A percentile compares a stretch with the other conserved stretches of the same genome.
These are phyloP conservation scores for Mucor ambiguus DNA, from an alignment of 371 early-diverging fungal genomes.

Conservation along the genomic window DNA sequence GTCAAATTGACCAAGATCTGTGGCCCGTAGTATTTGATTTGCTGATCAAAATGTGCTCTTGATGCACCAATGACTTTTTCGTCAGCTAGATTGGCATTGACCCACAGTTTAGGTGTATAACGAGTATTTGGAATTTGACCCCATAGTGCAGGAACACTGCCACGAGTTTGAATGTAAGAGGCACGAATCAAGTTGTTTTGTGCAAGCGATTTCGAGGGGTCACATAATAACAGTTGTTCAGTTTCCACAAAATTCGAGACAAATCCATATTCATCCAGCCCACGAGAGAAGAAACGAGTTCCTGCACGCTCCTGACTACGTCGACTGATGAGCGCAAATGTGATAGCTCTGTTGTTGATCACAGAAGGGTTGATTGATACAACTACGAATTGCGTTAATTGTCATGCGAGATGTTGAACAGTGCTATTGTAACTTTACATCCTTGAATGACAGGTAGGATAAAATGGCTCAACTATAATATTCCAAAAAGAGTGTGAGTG, in stretches of 20 bases:
- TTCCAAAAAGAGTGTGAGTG: not conserved
- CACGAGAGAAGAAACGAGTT: constrained; percentile 94
- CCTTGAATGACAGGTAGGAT: constrained; percentile 92
- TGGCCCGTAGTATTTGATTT: constrained; percentile 71
- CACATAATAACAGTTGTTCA: constrained; percentile 83
- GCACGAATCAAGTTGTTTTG: constrained; percentile 38
- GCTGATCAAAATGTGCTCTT: constrained; percentile 71
- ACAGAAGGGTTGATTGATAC: constrained; percentile 49
- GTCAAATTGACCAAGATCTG: constrained; percentile 88
- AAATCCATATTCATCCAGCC: constrained; percentile 89
- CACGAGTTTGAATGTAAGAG: constrained; percentile 92
- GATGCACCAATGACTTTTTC: constrained; percentile 55
- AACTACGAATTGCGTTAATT: constrained; percentile 34
- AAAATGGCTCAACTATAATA: constrained; percentile 65
- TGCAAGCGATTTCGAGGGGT: constrained; percentile 24
- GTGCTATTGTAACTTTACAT: constrained; percentile 53
- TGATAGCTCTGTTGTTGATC: constrained; percentile 61
- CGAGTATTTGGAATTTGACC: constrained; percentile 85
- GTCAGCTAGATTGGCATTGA: constrained; percentile 49
- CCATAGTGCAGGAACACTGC: constrained; percentile 98
- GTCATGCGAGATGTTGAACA: not conserved
- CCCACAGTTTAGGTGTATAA: constrained; percentile 86
- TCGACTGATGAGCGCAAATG: constrained; percentile 80
- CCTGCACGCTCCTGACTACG: constrained; percentile 75
- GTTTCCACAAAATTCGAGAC: constrained; percentile 99